Evolutionary conservation across 75 land plant species (phyloP), one percentile per base, ranked within the genome.

Genomic region (Selaginella tamariscina): DNA sequence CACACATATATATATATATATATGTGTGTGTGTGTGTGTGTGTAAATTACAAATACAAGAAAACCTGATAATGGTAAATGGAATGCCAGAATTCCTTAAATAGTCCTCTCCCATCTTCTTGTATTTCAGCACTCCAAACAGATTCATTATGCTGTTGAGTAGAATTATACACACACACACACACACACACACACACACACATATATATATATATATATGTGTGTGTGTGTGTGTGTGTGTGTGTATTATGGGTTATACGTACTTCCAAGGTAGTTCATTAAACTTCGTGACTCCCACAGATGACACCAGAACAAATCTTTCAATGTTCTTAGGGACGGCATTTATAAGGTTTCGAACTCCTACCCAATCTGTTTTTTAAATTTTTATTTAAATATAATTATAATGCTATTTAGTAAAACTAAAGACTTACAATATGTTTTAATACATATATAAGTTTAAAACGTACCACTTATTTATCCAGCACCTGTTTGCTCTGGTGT

Each of bases 221-320:
- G 54, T 49, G 11, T 20, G 20, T 49, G 54, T 49, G 54, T 20
- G 20, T 49, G 54, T n/a, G n/a, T n/a, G n/a, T n/a, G n/a, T n/a
- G n/a, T n/a, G n/a, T n/a, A n/a, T n/a, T n/a, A n/a, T n/a, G n/a
- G 26, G 21, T 59, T n/a, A 21, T 9, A n/a, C 26, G 2, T 59
- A 59, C 62, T 27, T 59, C 62, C 62, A 59, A 2, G 62, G 62
- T n/a, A 26, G 62, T n/a, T 59, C n/a, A 59, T 59, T n/a, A 21
- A 2, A 59, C 21, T 59, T 59, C 15, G 62, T 59, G 8, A 59
- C 62, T 21, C 62, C 62, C 8, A 59, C 62, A 23, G 62, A 59
- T n/a, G 62, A 59, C 5, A 59, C 62, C 21, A 59, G n/a, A 8
- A 59, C 62, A 59, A 59, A 59, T 27, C 62, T 59, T n/a, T 59